Base-by-base conservation (phyloP, 306 rosid genomes). In the Cicer arietinum region DNA sequence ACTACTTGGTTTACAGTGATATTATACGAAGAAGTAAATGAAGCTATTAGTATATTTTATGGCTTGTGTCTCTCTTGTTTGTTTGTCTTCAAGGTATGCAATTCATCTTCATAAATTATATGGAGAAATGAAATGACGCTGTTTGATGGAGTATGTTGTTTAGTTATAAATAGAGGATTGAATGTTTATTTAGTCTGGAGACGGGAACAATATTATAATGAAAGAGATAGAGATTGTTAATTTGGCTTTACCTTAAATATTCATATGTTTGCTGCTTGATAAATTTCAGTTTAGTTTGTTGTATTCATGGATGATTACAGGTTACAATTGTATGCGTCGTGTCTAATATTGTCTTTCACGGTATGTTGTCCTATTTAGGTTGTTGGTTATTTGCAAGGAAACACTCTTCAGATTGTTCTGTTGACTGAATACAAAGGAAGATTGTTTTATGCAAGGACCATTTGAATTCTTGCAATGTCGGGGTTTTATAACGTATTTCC, bases 401-500 rank as follows among this genome's bases (percentile, higher is more conserved):
- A 77, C 79, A 67, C 79, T 65, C 75, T 78, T 77, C 83, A 51
- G 72, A 45, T 85, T 79, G 78, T 75, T 77, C 47, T 50, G 66
- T 73, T 52, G 82, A 83, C 72, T 60, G 41, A 61, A 17, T 40
- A 61, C 66, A 46, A 79, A 70, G 74, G 77, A 77, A 81, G 76
- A 69, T 60, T 44, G 62, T 77, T 77, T 72, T 74, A 47, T 22
- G 76, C 70, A 62, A 76, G 80, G 81, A 71, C 66, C 60, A 73
- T 54, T 74, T 82, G 82, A 87, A 75, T 85, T 77, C 76, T 43
- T 76, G 81, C 86, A 64, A 87, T 87, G 90, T 87, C 90, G 73
- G 90, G 90, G 47, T 75, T 87, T 79, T 85, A 84, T 63, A 87
- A 87, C 80, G 90, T 87, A 87, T 66, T 74, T 43, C 77, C 80